Evolutionary conservation across 1,284 basidiomycete species (phyloP), one percentile per base, ranked within the genome.

Genomic region (Cutaneotrichosporon cyanovorans): DNA sequence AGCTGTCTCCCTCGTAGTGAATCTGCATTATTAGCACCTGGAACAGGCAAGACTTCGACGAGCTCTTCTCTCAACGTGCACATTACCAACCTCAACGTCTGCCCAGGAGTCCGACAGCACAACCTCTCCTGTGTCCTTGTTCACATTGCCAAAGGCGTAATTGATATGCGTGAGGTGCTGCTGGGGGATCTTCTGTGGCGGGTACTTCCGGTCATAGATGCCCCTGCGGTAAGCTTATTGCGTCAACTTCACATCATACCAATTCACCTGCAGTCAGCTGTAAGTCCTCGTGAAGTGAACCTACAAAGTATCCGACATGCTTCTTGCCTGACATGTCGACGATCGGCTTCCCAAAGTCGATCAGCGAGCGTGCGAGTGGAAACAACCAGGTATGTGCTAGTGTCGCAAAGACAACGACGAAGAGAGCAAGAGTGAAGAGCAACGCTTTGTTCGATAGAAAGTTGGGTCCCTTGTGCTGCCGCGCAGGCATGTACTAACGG

Each of bases 131-230:
- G 80, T 80, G 21, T 77, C 74, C 18, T 80, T 69, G 48, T 81
- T 78, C 42, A 85, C 78, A 66, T 92, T 87, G 40, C 85, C 89
- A 61, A 95, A 95, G 0, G 92, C 86, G 63, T 93, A 93, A 19
- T 91, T 74, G 60, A 95, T 80, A 62, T 91, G 87, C 52, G 78
- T 96, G 71, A 80, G 78, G 67, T 74, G 79, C 50, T 66, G 71
- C 46, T 67, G 73, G 43, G 90, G 91, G 48, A 96, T 76, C 63
- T 77, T 64, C 69, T 79, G 73, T 65, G 84, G 77, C 71, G 64
- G 61, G 52, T 80, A 93, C 71, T 91, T 90, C 58, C 89, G 80
- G 33, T 80, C 90, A 67, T 95, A 96, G 43, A 95, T 95, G n/a
- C 87, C 90, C 91, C 91, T 51, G 28, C 4, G 25, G 35, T 44